A percentile compares a stretch with the other conserved stretches of the same genome.
Conservation (phyloP, 495 filamentous ascomycete genomes). For the Penicillium atrosanguineum region DNA sequence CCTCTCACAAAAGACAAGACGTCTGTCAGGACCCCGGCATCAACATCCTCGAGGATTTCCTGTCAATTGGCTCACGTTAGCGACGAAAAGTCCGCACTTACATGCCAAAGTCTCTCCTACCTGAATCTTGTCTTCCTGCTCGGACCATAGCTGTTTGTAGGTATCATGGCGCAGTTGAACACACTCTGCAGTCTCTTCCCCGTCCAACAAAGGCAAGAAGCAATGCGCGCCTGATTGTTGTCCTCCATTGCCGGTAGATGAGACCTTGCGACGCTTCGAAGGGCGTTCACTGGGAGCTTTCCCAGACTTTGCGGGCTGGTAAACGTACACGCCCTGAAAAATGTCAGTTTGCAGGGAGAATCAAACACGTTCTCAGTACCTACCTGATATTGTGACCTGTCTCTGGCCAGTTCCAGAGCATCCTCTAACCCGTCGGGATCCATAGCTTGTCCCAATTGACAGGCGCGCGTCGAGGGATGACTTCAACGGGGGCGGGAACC, state of each 20-base stretch:
- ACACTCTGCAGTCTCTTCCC: constrained; percentile 53
- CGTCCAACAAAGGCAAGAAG: constrained; percentile 64
- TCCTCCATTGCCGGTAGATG: constrained; percentile 20
- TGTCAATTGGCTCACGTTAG: constrained; percentile 17
- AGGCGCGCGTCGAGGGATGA: constrained; percentile 21
- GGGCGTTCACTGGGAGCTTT: constrained; percentile 48
- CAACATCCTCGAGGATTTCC: constrained; percentile 41
- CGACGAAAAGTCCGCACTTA: not conserved
- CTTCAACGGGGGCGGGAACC: constrained; percentile 18
- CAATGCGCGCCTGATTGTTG: constrained; percentile 17
- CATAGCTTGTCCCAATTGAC: constrained; percentile 23
- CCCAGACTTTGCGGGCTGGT: constrained; percentile 48
- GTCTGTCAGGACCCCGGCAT: constrained; percentile 59
- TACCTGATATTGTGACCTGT: constrained; percentile 51
- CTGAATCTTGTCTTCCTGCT: constrained; percentile 66
- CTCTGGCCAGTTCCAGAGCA: constrained; percentile 23
- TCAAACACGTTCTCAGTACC: not conserved
- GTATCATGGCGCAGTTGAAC: constrained; percentile 55
- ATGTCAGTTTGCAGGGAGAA: not conserved
- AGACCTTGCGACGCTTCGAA: constrained; percentile 62
- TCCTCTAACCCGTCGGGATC: constrained; percentile 30
- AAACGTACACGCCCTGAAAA: constrained; percentile 67
- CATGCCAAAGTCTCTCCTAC: constrained; percentile 34
- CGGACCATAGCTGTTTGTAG: constrained; percentile 66
- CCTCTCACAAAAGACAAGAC: constrained; percentile 64